Percentiles rank a stretch among this genome's conserved stretches.
These are phyloP conservation scores for Fistulinella prunicolor DNA, from an alignment of 768 basidiomycete species.

Conservation along the genomic window DNA sequence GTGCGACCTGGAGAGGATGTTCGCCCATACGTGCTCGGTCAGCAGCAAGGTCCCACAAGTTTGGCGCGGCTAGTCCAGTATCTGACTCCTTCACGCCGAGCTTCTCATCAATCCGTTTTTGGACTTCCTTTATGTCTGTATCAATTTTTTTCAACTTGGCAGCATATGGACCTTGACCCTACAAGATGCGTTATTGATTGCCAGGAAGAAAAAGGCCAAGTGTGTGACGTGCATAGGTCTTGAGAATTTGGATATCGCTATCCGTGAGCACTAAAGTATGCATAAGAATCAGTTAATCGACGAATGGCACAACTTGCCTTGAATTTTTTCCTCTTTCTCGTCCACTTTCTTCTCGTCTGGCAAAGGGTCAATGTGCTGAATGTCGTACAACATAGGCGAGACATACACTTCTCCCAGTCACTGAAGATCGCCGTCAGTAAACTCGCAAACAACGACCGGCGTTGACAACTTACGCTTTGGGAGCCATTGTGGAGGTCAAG, in stretches of 20 bases:
- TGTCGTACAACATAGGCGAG: conserved; percentile 1
- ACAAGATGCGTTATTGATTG: conserved; percentile 6
- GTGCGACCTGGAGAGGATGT: conserved; percentile 93
- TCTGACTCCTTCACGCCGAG: conserved; percentile 99
- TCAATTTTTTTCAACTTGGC: conserved; percentile 84
- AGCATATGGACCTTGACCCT: conserved; percentile 99
- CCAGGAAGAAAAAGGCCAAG: neutral
- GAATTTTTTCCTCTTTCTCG: conserved; percentile 91
- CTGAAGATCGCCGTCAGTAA: conserved; percentile 40
- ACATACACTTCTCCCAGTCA: conserved; percentile 97
- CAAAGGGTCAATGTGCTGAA: conserved; percentile 7
- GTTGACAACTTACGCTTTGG: conserved; percentile 79
- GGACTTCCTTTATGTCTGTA: conserved; percentile 90
- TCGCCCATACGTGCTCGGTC: conserved; percentile 91
- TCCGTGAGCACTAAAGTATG: conserved; percentile 78
- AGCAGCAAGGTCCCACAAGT: conserved; percentile 94
- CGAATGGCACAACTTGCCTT: conserved; percentile 48
- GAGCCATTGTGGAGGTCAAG: conserved; percentile 64
- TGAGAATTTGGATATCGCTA: conserved; percentile 97
- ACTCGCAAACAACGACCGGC: neutral
- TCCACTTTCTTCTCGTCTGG: conserved; percentile 84
- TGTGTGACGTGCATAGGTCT: conserved; percentile 77
- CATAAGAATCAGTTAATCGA: conserved; percentile 7
- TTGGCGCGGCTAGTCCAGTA: conserved; percentile 94
- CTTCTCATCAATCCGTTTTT: conserved; percentile 97